Percentiles rank a stretch among this genome's conserved stretches.
These are phyloP conservation scores for Schoenoplectus triqueter DNA, from an alignment of 202 grass and related monocot species.

Conservation along the genomic window DNA sequence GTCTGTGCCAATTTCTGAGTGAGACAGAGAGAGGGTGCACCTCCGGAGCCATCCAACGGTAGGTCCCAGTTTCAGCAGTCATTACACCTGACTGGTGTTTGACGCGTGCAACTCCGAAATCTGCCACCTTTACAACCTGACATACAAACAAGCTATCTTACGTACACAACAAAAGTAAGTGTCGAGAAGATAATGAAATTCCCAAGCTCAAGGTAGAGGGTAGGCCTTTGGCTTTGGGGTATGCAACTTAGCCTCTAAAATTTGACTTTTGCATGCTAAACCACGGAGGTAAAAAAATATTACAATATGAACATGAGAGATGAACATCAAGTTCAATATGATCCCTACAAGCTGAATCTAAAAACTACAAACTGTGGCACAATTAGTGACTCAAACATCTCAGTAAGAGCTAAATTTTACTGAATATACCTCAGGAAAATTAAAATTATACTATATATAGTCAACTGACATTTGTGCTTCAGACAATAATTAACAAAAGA, in stretches of 20 bases:
- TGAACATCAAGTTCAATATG: not conserved
- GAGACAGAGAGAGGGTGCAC: conserved; percentile 36
- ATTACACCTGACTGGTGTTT: conserved; percentile 85
- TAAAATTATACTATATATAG: not conserved
- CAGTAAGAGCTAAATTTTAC: not conserved
- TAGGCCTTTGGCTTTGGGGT: not conserved
- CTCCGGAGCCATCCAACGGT: conserved; percentile 95
- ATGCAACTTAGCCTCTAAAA: not conserved
- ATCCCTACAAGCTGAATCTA: not conserved
- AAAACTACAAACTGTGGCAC: not conserved
- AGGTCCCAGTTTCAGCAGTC: conserved; percentile 97
- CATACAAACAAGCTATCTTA: conserved; percentile 28
- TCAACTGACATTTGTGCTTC: not conserved
- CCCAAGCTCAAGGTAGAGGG: not conserved
- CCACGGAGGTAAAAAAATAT: not conserved
- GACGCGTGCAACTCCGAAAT: conserved; percentile 90
- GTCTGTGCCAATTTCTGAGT: not conserved
- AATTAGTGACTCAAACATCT: not conserved
- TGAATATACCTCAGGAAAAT: not conserved
- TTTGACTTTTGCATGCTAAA: not conserved
- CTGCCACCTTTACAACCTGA: conserved; percentile 91
- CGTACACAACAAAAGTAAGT: conserved; percentile 1
- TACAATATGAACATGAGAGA: not conserved
- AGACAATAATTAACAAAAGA: conserved; percentile 18
- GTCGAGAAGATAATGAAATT: not conserved